Evolutionary conservation across 805 yeast genomes (phyloP).

Genomic region (Metschnikowia kofuensis): DNA sequence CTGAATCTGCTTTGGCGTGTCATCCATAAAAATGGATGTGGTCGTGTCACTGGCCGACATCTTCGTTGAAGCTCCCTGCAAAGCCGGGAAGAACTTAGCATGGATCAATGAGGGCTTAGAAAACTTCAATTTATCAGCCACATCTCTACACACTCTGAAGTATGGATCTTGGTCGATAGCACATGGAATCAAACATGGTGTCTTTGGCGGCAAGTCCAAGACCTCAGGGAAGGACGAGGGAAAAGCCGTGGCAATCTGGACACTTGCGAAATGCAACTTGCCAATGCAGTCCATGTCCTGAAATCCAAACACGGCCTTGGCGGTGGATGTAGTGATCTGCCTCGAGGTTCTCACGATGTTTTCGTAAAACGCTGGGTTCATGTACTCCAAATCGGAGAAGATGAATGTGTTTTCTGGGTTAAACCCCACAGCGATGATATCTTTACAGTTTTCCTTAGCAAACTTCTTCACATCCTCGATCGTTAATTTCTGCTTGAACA

Average conservation of each 20-base stretch:
- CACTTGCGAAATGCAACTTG: slow-evolving; percentile 88
- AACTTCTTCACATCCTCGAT: slow-evolving; percentile 83
- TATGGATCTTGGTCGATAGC: slow-evolving; percentile 99
- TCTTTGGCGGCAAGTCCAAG: slow-evolving; percentile 78
- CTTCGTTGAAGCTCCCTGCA: slow-evolving; percentile 93
- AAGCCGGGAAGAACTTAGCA: slow-evolving; percentile 95
- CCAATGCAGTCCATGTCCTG: slow-evolving; percentile 94
- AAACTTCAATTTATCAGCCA: slow-evolving; percentile 87
- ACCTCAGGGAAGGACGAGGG: slow-evolving; percentile 95
- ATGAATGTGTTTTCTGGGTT: slow-evolving; percentile 93
- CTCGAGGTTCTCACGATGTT: slow-evolving; percentile 90
- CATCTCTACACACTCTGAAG: slow-evolving; percentile 96
- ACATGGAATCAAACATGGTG: slow-evolving; percentile 97
- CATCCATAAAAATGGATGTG: slow-evolving; percentile 92
- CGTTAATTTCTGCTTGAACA: slow-evolving; percentile 87
- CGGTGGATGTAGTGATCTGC: slow-evolving; percentile 95
- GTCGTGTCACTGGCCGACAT: slow-evolving; percentile 95
- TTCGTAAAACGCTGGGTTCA: slow-evolving; percentile 93
- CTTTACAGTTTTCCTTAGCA: slow-evolving; percentile 83
- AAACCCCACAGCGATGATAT: slow-evolving; percentile 91
- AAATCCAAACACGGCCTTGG: slow-evolving; percentile 95
- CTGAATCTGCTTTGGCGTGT: slow-evolving; percentile 85
- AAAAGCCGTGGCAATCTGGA: slow-evolving; percentile 94
- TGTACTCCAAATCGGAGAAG: slow-evolving; percentile 86
- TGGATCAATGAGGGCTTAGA: slow-evolving; percentile 90